These are phyloP conservation scores for Vachellia collinsii DNA, from an alignment of 306 rosid genomes.

Conservation along the genomic window DNA sequence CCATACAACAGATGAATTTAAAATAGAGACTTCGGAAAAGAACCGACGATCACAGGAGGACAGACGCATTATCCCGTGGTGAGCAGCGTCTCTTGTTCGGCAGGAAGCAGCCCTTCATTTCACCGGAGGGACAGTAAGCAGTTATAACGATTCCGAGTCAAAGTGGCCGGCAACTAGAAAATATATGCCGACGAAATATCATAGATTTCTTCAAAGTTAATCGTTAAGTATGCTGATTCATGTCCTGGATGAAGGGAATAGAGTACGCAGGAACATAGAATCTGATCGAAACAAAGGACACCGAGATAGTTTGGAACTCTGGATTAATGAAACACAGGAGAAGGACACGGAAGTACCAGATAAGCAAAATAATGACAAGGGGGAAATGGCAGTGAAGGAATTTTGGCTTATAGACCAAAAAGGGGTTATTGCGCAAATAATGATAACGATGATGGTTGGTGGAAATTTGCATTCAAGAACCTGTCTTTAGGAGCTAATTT, in stretches of 20 bases:
- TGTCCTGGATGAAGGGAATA: background rate
- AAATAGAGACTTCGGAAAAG: conserved; percentile 10
- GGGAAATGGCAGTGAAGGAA: background rate
- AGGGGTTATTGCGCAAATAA: too few relatives aligned
- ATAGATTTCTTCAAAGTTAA: background rate
- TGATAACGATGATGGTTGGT: too few relatives aligned
- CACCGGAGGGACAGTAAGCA: background rate
- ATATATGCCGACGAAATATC: conserved; percentile 10
- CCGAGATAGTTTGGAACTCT: background rate
- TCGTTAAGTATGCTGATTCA: background rate
- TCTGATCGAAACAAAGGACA: background rate
- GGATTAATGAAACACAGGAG: background rate
- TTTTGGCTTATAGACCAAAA: background rate
- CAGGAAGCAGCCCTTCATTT: background rate
- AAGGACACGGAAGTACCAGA: background rate
- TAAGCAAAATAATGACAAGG: background rate
- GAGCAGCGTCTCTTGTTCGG: background rate
- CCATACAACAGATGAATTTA: background rate
- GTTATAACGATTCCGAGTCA: conserved; percentile 2
- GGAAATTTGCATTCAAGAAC: too few relatives aligned
- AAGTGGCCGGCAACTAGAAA: background rate
- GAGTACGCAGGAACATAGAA: background rate
- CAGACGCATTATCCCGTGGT: background rate
- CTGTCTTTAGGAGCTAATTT: too few relatives aligned
- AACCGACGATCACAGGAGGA: conserved; percentile 22